These are phyloP conservation scores for Phytophthora citrophthora DNA, from an alignment of 352 stramenopile genomes.

Conservation along the genomic window DNA sequence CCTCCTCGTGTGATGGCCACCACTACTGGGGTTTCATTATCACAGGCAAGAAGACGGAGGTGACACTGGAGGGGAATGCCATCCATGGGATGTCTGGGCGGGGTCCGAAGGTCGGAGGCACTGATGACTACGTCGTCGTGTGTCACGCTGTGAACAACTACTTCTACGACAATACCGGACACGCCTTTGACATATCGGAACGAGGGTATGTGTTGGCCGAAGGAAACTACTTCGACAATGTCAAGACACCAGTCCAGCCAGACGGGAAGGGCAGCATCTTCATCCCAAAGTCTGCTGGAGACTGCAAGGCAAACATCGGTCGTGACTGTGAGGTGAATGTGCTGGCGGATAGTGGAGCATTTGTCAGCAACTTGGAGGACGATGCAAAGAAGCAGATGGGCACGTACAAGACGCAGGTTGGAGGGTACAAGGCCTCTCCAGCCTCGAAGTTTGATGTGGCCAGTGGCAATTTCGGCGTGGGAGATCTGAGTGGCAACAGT, in stretches of 20 bases:
- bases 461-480: constrained; percentile 16
- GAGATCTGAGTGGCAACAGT: constrained; percentile 6
- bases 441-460: constrained; percentile 1
- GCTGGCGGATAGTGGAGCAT: constrained; percentile 7
- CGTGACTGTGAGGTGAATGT: constrained; percentile 22
- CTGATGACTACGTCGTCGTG: constrained; percentile 8
- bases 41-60: constrained; percentile 25
- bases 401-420: constrained; percentile 21
- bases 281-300: constrained; percentile 5
- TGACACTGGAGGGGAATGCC: constrained; percentile 42
- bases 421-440: constrained; percentile 1
- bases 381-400: constrained; percentile 12
- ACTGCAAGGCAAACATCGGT: constrained; percentile 14
- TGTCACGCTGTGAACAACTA: constrained; percentile 49
- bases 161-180: constrained; percentile 38
- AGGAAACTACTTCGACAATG: constrained; percentile 50
- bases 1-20: constrained; percentile 50
- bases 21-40: constrained; percentile 54
- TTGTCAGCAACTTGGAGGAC: constrained; percentile 11
- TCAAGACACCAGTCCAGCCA: constrained; percentile 7
- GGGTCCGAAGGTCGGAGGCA: constrained; percentile 32
- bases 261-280: constrained; percentile 15
- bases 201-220: constrained; percentile 40
- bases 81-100: constrained; percentile 43
- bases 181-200: constrained; percentile 39